Evolutionary conservation across 129 eudicot species (phyloP).

Genomic region (Flaveria trinervia): DNA sequence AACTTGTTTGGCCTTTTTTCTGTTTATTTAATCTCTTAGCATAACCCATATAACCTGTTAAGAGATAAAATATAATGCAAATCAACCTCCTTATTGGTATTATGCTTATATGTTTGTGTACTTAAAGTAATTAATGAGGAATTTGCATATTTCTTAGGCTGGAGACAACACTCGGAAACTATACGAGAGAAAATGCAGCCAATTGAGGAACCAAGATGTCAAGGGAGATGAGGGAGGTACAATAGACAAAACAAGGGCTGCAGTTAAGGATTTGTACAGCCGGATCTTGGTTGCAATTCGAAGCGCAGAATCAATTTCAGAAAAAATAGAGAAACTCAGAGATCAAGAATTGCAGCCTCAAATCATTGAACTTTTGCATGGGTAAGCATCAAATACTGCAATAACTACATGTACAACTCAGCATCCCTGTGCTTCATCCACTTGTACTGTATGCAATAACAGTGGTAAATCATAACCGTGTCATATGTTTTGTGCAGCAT

Average conservation of each 20-base stretch:
- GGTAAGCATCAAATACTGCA: conserved; percentile 46
- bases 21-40: not conserved
- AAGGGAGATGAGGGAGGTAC: conserved; percentile 80
- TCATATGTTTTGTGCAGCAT: conserved; percentile 47
- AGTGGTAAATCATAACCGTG: conserved; percentile 4
- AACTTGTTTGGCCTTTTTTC: not conserved
- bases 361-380: conserved; percentile 79
- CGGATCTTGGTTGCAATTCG: conserved; percentile 90
- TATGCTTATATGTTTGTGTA: not conserved
- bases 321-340: conserved; percentile 75
- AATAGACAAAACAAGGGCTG: conserved; percentile 80
- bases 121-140: conserved; percentile 15
- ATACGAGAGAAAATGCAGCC: conserved; percentile 88
- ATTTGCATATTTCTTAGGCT: conserved; percentile 43
- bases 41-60: not conserved
- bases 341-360: conserved; percentile 95
- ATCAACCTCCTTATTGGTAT: not conserved
- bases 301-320: conserved; percentile 90
- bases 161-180: conserved; percentile 79
- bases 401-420: conserved; percentile 6
- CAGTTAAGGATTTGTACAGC: conserved; percentile 87
- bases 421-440: conserved; percentile 1
- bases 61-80: not conserved
- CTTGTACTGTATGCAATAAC: conserved; percentile 9
- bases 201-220: conserved; percentile 73